Evolutionary conservation across 2,329 filamentous ascomycete genomes (phyloP), one percentile per base, ranked within the genome.

Genomic region (Xylariales sp.): DNA sequence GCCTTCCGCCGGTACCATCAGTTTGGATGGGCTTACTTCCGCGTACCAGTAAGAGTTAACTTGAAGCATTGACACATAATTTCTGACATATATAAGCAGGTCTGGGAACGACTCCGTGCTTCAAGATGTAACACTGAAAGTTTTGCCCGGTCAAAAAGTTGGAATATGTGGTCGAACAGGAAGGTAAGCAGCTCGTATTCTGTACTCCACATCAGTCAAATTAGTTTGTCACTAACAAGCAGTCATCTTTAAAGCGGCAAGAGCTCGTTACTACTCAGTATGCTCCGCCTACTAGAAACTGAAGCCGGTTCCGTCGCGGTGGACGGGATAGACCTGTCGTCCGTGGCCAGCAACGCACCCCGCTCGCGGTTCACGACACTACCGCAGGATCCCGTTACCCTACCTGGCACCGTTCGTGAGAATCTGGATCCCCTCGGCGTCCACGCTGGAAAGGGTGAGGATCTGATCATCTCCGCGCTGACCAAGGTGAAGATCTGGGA

Each of bases 361-460:
- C 69, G 74, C 8, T 56, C 64, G 27, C 65, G 64, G 1, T 54
- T 78, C 25, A 70, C 74, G 28, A 67, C 70, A 5, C 55, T 78
- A 1, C 70, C 74, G 0, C 74, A 79, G 49, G 74, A 78, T 5
- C 53, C 70, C 1, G 65, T 74, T 4, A 74, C 78, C 50, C 52
- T 77, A 2, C 66, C 65, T 0, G 66, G 34, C 3, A 27, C 31
- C 4, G 16, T 45, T 62, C 29, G 63, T 58, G 5, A 65, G 57
- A 36, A 63, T 57, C 2, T 60, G 16, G 70, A 74, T 40, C 57
- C 73, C 0, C 69, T 72, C 39, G 66, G 69, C 0, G 53, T 56
- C 11, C 38, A 40, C 2, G 32, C 43, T 60, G 6, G 28, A 7
- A 10, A 48, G 55, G 47, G 52, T 0, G 48, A 46, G 1, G 60